Evolutionary conservation across 176 grass and related monocot species (phyloP), one percentile per base, ranked within the genome.

Genomic region (Canna indica): DNA sequence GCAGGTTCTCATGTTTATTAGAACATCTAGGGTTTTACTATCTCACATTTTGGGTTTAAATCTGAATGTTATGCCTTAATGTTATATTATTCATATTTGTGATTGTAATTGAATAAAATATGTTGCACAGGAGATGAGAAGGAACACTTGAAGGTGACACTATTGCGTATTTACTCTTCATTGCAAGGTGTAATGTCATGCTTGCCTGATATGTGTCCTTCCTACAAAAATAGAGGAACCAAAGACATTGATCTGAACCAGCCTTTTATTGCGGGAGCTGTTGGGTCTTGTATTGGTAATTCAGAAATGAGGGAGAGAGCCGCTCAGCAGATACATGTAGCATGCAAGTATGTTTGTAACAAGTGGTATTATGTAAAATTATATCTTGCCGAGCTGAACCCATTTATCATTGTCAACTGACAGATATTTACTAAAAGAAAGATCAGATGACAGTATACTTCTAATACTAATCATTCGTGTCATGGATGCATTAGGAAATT

Each of bases 111-210:
- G 25, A 14, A 14, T 64, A 35, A 33, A 45, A 54, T 77, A 64
- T 39, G 60, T 57, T 85, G 70, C 30, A 66, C 72, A 97, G 93
- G 93, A 73, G 76, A 90, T 60, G 88, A 87, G 72, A 97, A 97
- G 82, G 93, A 97, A 71, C 83, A 83, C 72, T 88, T 97, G 67
- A 97, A 97, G 79, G 82, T 92, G 75, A 97, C 93, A 9, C 82
- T 97, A 64, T 82, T 97, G 66, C 86, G 93, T 52, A 92, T 97
- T 72, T 73, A 85, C 73, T 97, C 93, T 77, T 77, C 84, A 80
- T 85, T 97, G 76, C 85, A 87, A 79, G 93, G 93, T 75, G 88
- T 91, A 75, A 97, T 97, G 89, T 92, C 93, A 56, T 97, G 88
- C 80, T 90, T 97, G 35, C 93, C 93, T 76, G 93, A 92, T 83